Conservation (phyloP, 192 early-diverging fungal species). For the Radiomyces spectabilis region DNA sequence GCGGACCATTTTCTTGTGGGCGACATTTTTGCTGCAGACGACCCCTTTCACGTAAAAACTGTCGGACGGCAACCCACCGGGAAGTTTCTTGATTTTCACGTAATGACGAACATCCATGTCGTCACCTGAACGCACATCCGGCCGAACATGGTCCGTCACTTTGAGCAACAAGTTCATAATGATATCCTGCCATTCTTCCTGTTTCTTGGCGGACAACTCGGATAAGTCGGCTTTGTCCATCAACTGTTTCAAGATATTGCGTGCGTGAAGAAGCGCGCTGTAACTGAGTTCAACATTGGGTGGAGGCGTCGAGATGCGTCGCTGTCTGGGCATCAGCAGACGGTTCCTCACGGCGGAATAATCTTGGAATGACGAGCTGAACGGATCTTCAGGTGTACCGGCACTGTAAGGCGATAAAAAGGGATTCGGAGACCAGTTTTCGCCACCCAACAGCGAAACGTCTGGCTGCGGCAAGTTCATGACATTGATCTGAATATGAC, state of each 20-base stretch:
- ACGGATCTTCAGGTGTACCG: background rate
- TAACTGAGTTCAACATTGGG: conserved; percentile 49
- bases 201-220: conserved; percentile 8
- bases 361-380: background rate
- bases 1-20: conserved; percentile 84
- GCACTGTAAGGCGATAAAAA: background rate
- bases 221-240: conserved; percentile 56
- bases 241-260: conserved; percentile 60
- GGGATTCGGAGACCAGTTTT: conserved; percentile 17
- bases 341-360: no score
- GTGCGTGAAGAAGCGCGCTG: conserved; percentile 61
- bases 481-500: conserved; percentile 12
- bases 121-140: conserved; percentile 69
- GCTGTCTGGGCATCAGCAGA: conserved; percentile 20
- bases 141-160: conserved; percentile 49
- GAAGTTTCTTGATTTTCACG: conserved; percentile 93
- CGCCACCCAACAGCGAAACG: conserved; percentile 23
- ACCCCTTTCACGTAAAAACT: conserved; percentile 83
- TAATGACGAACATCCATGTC: conserved; percentile 84
- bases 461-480: conserved; percentile 24
- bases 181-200: conserved; percentile 59
- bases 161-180: conserved; percentile 64
- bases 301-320: conserved; percentile 20
- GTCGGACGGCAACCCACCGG: conserved; percentile 73
- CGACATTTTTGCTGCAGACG: conserved; percentile 89